phyloP scores from a whole-genome alignment of 345 rosid genomes.

The Eucalyptus pauciflora region DNA sequence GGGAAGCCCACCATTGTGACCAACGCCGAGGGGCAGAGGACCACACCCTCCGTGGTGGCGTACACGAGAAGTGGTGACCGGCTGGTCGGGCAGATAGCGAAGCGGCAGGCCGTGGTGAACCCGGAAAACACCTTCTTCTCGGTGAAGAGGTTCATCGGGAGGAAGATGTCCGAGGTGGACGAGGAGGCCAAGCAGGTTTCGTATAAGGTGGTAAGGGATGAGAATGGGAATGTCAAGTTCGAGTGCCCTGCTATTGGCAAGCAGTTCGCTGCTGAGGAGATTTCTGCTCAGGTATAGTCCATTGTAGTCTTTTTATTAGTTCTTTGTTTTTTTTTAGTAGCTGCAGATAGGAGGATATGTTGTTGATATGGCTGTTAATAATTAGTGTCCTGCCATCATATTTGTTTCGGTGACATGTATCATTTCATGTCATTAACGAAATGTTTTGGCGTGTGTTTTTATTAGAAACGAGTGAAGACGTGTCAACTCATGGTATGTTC shows the following conservation, averaged over 20 bases:
- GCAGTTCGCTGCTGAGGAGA: constrained; percentile 96
- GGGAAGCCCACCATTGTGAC: constrained; percentile 98
- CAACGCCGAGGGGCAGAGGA: constrained; percentile 93
- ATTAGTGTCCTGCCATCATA: neutral
- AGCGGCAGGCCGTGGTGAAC: constrained; percentile 92
- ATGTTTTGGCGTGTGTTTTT: neutral
- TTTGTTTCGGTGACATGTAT: neutral
- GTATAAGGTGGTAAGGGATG: constrained; percentile 76
- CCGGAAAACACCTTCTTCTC: constrained; percentile 98
- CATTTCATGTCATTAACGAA: neutral
- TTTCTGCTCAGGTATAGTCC: constrained; percentile 83
- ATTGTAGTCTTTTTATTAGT: neutral
- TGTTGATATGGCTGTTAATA: neutral
- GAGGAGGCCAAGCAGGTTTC: constrained; percentile 97
- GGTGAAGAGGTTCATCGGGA: constrained; percentile 96
- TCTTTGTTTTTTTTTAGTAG: neutral
- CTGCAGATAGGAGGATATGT: neutral
- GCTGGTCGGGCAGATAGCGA: constrained; percentile 94
- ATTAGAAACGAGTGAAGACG: neutral
- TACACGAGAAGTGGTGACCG: constrained; percentile 81
- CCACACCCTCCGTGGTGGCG: constrained; percentile 95
- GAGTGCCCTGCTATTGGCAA: constrained; percentile 91
- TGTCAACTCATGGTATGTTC: neutral
- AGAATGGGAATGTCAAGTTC: constrained; percentile 85
- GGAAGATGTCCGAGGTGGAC: constrained; percentile 92